phyloP scores from a whole-genome alignment of 148 eudicot genomes.

The Rhododendron kiyosumense region DNA sequence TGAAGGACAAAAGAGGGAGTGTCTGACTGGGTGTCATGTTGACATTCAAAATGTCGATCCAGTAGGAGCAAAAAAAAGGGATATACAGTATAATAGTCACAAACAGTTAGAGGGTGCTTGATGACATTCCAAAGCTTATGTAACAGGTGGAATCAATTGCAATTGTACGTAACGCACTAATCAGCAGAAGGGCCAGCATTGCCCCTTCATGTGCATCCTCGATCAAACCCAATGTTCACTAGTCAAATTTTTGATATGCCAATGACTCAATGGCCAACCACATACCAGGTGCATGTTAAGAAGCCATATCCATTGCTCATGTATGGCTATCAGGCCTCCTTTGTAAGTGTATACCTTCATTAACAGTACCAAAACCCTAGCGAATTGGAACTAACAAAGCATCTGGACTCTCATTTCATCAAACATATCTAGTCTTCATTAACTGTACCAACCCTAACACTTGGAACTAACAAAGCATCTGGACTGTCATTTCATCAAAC shows the following conservation, averaged over 20 bases:
- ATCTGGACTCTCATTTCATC: too few species aligned
- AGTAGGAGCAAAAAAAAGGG: background rate
- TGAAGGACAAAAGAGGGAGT: background rate
- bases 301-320: background rate
- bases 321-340: background rate
- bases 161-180: background rate
- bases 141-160: background rate
- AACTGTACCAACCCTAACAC: background rate
- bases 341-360: background rate
- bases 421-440: background rate
- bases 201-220: background rate
- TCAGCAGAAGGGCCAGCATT: background rate
- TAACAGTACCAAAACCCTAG: too few species aligned
- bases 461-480: background rate
- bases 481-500: background rate
- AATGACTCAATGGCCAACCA: background rate
- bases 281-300: background rate
- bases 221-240: background rate
- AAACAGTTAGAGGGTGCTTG: background rate
- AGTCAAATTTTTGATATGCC: background rate
- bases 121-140: background rate
- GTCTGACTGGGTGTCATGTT: background rate
- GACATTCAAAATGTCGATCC: background rate
- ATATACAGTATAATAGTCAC: background rate
- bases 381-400: too few species aligned